These are phyloP conservation scores for Ustilago nuda DNA, from an alignment of 1,284 basidiomycete genomes.

Conservation along the genomic window DNA sequence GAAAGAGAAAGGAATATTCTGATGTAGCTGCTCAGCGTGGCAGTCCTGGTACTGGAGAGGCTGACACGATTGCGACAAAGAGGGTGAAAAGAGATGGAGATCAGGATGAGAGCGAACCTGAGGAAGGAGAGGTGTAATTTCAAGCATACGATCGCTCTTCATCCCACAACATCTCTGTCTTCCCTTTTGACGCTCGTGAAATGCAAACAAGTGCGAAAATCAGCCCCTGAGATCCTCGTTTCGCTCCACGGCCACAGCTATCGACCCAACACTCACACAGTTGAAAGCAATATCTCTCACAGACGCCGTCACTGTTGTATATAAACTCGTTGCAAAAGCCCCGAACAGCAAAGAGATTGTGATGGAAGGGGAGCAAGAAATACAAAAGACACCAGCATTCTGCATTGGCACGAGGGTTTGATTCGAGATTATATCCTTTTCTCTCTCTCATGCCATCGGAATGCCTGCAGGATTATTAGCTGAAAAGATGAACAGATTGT, in stretches of 20 bases:
- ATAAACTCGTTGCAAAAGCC: not conserved
- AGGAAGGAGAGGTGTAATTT: conserved; percentile 50
- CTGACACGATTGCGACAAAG: conserved; percentile 3
- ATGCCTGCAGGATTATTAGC: conserved; percentile 61
- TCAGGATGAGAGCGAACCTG: conserved; percentile 31
- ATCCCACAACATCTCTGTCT: not conserved
- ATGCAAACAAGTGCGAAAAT: not conserved
- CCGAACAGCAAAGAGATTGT: not conserved
- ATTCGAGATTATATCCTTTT: conserved; percentile 2
- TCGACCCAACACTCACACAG: not conserved
- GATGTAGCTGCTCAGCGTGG: not conserved
- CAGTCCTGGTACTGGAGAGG: not conserved
- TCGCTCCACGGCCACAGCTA: too few species aligned
- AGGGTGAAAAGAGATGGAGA: conserved; percentile 18
- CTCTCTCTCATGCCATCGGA: conserved; percentile 36
- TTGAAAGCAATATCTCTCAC: not conserved
- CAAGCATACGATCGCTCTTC: not conserved
- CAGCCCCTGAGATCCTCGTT: not conserved
- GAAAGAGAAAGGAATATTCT: conserved; percentile 32
- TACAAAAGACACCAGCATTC: not conserved
- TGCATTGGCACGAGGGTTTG: not conserved
- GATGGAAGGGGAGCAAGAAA: conserved; percentile 1
- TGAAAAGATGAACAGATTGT: conserved; percentile 74
- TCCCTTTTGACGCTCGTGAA: not conserved
- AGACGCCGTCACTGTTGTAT: not conserved